phyloP scores from a whole-genome alignment of 1,139 yeast genomes.

The Wickerhamiella infanticola region DNA sequence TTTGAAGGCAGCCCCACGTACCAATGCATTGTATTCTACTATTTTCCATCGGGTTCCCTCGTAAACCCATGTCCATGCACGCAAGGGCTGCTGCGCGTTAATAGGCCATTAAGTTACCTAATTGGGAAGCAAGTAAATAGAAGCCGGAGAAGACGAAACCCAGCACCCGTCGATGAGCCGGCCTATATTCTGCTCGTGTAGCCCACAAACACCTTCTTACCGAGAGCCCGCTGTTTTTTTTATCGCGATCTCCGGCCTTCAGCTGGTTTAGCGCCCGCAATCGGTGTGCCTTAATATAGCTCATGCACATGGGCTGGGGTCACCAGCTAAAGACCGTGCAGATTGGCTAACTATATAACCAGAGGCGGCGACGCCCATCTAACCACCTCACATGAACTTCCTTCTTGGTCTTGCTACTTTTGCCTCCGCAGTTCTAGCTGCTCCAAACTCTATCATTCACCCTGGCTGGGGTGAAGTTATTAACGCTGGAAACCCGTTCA shows the following conservation, averaged over 20 bases:
- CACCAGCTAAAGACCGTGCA: neutral
- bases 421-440: slow-evolving; percentile 18
- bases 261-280: no score
- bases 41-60: neutral
- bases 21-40: neutral
- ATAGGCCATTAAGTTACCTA: neutral
- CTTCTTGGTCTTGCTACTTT: slow-evolving; percentile 12
- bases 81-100: neutral
- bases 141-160: neutral
- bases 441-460: slow-evolving; percentile 17
- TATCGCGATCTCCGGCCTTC: no score
- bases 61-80: neutral
- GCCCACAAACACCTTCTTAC: no score
- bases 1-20: no score
- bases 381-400: slow-evolving; percentile 2
- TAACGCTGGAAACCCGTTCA: slow-evolving; percentile 16
- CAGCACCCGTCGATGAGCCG: no score
- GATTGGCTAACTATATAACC: neutral
- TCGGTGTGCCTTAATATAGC: no score
- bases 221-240: no score
- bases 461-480: slow-evolving; percentile 21
- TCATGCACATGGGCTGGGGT: no score
- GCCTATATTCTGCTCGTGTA: no score
- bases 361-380: neutral
- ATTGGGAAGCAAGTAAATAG: slow-evolving; percentile 2